Evolutionary conservation across 352 stramenopile genomes (phyloP), one percentile per base, ranked within the genome.

Genomic region (Globisporangium iwayamae): DNA sequence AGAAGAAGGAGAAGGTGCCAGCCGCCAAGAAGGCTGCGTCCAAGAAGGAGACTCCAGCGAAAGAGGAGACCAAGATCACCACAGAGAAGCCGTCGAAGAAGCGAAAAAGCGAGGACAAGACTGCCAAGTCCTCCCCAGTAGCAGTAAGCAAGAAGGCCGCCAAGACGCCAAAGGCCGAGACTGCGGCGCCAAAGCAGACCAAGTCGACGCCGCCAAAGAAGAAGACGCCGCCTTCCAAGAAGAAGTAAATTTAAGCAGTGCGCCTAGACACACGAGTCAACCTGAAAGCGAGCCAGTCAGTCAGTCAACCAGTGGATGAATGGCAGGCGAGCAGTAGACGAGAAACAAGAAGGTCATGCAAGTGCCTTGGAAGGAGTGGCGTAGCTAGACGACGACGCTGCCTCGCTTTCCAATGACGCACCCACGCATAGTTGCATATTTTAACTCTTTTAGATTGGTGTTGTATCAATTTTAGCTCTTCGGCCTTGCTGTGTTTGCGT

Each of bases 21-120:
- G 9, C 46, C 10, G 22, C 36, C 5, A 43, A 54, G 28, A 64
- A 65, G 25, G 55, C 54, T 47, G 46, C 39, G 2, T 36, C 50
- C 3, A 70, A 66, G 50, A 62, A 66, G 51, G 38, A 58, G 41
- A 25, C 51, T 13, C 2, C 30, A 45, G 30, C 13, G 11, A 45
- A 45, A 13, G 39, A 83, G 66, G 74, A 69, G 55, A 41, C 56
- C 22, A 67, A 55, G 32, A 81, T 2, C 38, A 43, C 38, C 38
- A 43, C 38, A 43, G 38, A 43, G 38, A 43, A 43, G 38, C 38
- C 38, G 38, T 43, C 38, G 38, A 43, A 43, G 38, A 43, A 43
- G 38, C 38, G 38, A 16, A 43, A 43, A 43, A 16, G 38, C 38
- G 38, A 43, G 11, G 38, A 11, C 38, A 43, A 43, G 38, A 14